Base-by-base conservation (phyloP, 2,329 filamentous ascomycete genomes). In the Aspergillus sojae region DNA sequence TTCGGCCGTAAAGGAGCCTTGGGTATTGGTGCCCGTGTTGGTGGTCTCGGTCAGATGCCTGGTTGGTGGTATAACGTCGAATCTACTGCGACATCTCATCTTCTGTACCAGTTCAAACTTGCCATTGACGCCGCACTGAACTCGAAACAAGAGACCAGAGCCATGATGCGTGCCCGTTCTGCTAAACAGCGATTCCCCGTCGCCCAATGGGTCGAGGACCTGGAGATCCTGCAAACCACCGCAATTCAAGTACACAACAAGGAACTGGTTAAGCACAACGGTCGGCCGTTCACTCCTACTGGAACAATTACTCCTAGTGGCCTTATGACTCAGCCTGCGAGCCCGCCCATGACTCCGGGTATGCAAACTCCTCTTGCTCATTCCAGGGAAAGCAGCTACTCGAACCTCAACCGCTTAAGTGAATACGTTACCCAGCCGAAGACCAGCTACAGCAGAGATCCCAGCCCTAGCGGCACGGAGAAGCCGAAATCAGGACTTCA, bases 31-130 rank as follows among this genome's bases (percentile, higher is more conserved):
- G 86, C 88, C 36, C 82, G 87, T 60, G 88, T 90, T 36, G 88
- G 88, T 67, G 88, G 88, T 61, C 81, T 90, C 23, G 87, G 88
- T n/a, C 86, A 89, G 71, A 90, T 90, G 88, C 88, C 88, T 30
- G 88, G 88, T 23, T 90, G 88, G 85, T 90, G 88, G 88, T 90
- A 86, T 74, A 89, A 88, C 0, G 85, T 90, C 61, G 88, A 90
- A 73, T 89, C 86, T 0, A 87, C 83, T 5, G 86, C 86, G 1
- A 88, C 87, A 0, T 83, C 83, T 50, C 88, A 90, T 78, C 76
- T 89, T 46, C 79, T 90, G 58, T 83, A 86, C 56, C 88, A 90
- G 72, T 90, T 90, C 79, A 88, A 86, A 73, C 80, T 83, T 66
- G 86, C 88, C 14, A 89, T 90, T 64, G 78, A 85, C n/a, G 82